Conservation (phyloP, 768 basidiomycete genomes). For the Trametes villosa region DNA sequence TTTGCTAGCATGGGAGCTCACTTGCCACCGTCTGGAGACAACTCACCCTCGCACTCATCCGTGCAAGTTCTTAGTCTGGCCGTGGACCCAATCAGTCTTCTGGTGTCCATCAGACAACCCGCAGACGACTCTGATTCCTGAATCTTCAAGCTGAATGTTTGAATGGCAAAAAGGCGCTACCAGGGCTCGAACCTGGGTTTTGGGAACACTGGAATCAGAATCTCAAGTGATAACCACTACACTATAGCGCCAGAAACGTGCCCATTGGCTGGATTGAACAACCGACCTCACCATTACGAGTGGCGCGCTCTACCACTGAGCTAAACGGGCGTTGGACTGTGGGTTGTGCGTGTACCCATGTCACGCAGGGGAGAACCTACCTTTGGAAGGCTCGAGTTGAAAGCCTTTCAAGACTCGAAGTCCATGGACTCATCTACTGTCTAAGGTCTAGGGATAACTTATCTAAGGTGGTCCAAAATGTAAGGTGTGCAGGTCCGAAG, state of each 20-base stretch:
- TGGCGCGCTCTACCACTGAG: slow-evolving; percentile 22
- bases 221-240: slow-evolving; percentile 26
- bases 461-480: slow-evolving; percentile 5
- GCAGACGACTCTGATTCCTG: no score
- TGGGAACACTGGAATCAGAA: slow-evolving; percentile 20
- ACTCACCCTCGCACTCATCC: no score
- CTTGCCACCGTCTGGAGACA: no score
- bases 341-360: not conserved
- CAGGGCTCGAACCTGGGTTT: slow-evolving; percentile 27
- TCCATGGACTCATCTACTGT: not conserved
- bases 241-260: slow-evolving; percentile 22
- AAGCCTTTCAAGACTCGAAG: not conserved
- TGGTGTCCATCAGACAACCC: no score
- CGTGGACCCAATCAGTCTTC: no score
- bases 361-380: not conserved
- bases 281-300: slow-evolving; percentile 22
- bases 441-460: not conserved
- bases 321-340: slow-evolving; percentile 20
- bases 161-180: slow-evolving; percentile 13
- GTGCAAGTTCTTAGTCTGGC: no score
- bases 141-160: not conserved
- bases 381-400: no score
- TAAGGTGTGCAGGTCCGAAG: slow-evolving; percentile 2
- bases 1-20: no score
- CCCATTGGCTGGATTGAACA: slow-evolving; percentile 22